Percentiles rank a stretch among this genome's conserved stretches.
Conservation (phyloP, 139 green algal species). For the Zygnema cylindricum region DNA sequence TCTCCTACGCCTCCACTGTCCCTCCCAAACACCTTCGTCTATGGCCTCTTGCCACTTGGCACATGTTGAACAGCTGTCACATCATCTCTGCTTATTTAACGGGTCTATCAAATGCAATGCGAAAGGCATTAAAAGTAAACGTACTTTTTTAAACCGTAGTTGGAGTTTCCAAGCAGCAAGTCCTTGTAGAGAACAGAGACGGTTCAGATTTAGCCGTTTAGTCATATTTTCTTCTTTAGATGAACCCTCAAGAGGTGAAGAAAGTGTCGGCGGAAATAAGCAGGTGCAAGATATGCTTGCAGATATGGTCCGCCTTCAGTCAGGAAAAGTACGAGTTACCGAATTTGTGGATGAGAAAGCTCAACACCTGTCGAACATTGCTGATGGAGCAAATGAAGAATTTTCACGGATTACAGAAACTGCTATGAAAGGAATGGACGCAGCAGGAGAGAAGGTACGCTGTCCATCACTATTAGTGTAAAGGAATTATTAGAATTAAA, state of each 20-base stretch:
- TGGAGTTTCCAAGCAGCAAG: too few relatives aligned
- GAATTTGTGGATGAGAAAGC: conserved; percentile 19
- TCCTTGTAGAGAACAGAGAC: too few relatives aligned
- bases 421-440: conserved; percentile 19
- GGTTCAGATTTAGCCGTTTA: background rate
- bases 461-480: too few relatives aligned
- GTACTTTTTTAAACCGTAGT: too few relatives aligned
- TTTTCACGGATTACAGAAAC: conserved; percentile 18
- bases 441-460: conserved; percentile 11
- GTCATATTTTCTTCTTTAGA: background rate
- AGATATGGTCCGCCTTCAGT: background rate
- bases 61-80: too few relatives aligned
- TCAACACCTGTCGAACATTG: conserved; percentile 24
- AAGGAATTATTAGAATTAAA: too few relatives aligned
- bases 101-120: too few relatives aligned
- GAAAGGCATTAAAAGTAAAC: too few relatives aligned
- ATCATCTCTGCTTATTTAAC: too few relatives aligned
- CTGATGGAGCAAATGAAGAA: conserved; percentile 2
- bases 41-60: too few relatives aligned
- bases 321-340: background rate
- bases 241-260: background rate
- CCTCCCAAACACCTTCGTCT: too few relatives aligned
- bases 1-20: too few relatives aligned
- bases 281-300: conserved; percentile 12
- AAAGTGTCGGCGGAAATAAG: background rate